A percentile compares a stretch with the other conserved stretches of the same genome.
phyloP scores from a whole-genome alignment of 257 asterid genomes.

The Thymus quinquecostatus region DNA sequence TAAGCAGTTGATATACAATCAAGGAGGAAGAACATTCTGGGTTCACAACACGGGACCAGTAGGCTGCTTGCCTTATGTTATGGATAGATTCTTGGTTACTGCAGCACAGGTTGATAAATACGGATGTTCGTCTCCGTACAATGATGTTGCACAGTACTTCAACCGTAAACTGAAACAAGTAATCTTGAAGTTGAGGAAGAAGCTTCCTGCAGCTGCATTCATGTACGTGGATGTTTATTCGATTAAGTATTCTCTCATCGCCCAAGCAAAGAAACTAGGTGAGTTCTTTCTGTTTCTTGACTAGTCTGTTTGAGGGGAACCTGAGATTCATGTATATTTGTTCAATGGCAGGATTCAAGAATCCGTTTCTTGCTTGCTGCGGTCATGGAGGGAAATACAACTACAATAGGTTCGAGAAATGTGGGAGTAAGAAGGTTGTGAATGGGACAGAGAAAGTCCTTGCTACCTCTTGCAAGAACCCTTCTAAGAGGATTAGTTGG shows the following conservation, averaged over 20 bases:
- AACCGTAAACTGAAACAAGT: slow-evolving; percentile 52
- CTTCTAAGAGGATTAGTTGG: slow-evolving; percentile 59
- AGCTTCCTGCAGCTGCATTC: slow-evolving; percentile 69
- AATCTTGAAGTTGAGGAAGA: slow-evolving; percentile 50
- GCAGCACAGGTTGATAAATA: slow-evolving; percentile 61
- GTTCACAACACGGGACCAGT: slow-evolving; percentile 83
- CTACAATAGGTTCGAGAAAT: slow-evolving; percentile 53
- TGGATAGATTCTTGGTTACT: slow-evolving; percentile 62
- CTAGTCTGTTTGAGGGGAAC: neutral
- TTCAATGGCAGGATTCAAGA: slow-evolving; percentile 61
- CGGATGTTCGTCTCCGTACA: slow-evolving; percentile 72
- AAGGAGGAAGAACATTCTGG: slow-evolving; percentile 76
- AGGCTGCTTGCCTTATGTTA: slow-evolving; percentile 70
- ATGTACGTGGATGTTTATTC: slow-evolving; percentile 68
- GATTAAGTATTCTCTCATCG: slow-evolving; percentile 59
- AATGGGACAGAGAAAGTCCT: slow-evolving; percentile 59
- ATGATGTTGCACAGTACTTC: slow-evolving; percentile 68
- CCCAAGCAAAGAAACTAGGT: slow-evolving; percentile 54
- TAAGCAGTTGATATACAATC: slow-evolving; percentile 44
- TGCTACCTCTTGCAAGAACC: slow-evolving; percentile 63
- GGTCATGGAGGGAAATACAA: slow-evolving; percentile 83
- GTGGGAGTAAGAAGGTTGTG: slow-evolving; percentile 59
- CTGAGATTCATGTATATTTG: neutral
- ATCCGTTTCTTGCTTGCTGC: slow-evolving; percentile 73
- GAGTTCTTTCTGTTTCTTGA: neutral